Evolutionary conservation across 352 stramenopile genomes (phyloP), one percentile per base, ranked within the genome.

Genomic region (Chrysophaeum taylorii): DNA sequence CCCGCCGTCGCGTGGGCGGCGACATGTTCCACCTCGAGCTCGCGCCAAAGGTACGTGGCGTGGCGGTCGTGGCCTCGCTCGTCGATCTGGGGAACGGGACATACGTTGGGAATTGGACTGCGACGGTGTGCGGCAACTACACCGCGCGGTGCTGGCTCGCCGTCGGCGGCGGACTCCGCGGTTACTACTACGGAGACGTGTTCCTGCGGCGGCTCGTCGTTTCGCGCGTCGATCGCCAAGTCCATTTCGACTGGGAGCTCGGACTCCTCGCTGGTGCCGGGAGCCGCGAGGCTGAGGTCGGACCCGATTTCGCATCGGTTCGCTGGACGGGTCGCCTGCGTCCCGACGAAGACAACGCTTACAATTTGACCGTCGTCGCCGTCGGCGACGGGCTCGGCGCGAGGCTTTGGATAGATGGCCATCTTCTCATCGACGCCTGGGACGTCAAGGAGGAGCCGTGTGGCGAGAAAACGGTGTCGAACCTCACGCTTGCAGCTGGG

Each of bases 361-460:
- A 80, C 37, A 74, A 45, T n/a, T 81, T 84, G 67, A 72, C 41
- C 36, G 69, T 84, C 0, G 53, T 80, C 15, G 68, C 75, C 23
- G 72, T 79, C 70, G 81, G 84, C 69, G 64, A 84, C 50, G 76
- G 33, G 12, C 2, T 23, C 1, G 57, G 57, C 27, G 57, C 64
- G 41, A 60, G 81, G 9, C 35, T 86, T 16, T 84, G 69, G 72
- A 69, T 86, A 45, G 78, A 84, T 72, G 75, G 73, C 2, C 54
- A 68, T 12, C 66, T 86, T 18, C 18, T 85, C 12, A 70, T 84
- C 39, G 79, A 85, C 70, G 61, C 43, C 25, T 86, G 78, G 76
- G 43, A 72, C 45, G 27, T 75, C 71, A 70, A 36, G 70, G 7
- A 15, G 1, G 2, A 68, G 1, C 7, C 38, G 2, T 2, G 14